phyloP scores from a whole-genome alignment of 192 early-diverging fungal genomes.

The Coemansia sp. region DNA sequence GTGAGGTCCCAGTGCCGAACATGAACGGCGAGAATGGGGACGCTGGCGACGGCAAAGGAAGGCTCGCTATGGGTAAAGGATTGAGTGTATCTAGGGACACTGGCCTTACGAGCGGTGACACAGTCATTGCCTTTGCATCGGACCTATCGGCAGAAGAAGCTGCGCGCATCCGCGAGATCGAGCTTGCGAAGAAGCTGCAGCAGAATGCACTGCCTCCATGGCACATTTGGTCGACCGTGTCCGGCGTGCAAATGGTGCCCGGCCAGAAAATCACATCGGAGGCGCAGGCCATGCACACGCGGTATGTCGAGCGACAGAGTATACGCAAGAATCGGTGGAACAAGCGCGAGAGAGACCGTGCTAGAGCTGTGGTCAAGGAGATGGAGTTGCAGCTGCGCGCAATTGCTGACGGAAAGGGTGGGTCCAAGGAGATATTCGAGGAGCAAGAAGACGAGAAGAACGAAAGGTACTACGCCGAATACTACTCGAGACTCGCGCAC shows the following conservation, averaged over 20 bases:
- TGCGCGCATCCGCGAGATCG: constrained; percentile 61
- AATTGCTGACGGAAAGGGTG: constrained; percentile 8
- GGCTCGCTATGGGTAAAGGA: constrained; percentile 56
- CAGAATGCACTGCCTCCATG: constrained; percentile 79
- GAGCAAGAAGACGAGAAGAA: constrained; percentile 37
- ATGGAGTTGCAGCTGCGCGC: constrained; percentile 23
- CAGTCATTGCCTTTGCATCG: constrained; percentile 70
- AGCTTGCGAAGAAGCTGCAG: constrained; percentile 66
- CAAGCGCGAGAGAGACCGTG: constrained; percentile 30
- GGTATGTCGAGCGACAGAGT: constrained; percentile 29
- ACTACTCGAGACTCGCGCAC: constrained; percentile 25
- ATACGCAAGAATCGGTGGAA: constrained; percentile 33
- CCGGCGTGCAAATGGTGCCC: constrained; percentile 55
- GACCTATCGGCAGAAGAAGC: constrained; percentile 65
- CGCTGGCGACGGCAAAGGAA: constrained; percentile 40
- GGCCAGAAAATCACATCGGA: constrained; percentile 41
- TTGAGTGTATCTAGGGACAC: constrained; percentile 66
- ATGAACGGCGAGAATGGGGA: constrained; percentile 31
- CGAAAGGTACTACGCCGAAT: constrained; percentile 38
- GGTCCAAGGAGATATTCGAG: constrained; percentile 15
- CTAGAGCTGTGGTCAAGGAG: constrained; percentile 16
- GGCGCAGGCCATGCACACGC: constrained; percentile 26
- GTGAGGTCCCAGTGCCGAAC: constrained; percentile 51
- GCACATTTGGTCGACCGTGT: constrained; percentile 76
- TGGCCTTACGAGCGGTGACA: constrained; percentile 63